These are phyloP conservation scores for Filobasidium wieringae DNA, from an alignment of 768 basidiomycete genomes.

Conservation along the genomic window DNA sequence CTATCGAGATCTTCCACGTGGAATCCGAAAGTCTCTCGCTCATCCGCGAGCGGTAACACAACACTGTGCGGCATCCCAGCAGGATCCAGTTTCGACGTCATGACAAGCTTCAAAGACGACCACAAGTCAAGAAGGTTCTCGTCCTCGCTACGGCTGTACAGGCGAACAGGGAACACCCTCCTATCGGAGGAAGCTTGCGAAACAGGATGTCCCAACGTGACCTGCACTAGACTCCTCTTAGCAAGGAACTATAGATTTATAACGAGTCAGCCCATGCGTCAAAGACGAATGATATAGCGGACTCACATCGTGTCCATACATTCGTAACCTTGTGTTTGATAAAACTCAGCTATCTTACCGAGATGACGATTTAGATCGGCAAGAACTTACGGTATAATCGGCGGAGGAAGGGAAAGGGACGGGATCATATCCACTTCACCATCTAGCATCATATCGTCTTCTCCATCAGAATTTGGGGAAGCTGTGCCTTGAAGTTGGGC, in stretches of 20 bases:
- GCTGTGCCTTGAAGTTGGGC: conserved; percentile 31
- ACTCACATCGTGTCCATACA: conserved; percentile 74
- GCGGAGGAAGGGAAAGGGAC: conserved; percentile 85
- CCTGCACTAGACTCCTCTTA: conserved; percentile 68
- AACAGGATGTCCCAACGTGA: conserved; percentile 62
- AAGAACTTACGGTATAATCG: conserved; percentile 76
- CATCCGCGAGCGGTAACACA: conserved; percentile 64
- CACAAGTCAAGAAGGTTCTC: conserved; percentile 36
- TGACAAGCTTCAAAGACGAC: conserved; percentile 84
- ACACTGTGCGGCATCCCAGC: conserved; percentile 82
- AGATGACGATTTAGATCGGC: too few relatives aligned
- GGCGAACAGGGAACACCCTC: conserved; percentile 40
- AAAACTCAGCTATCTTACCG: not conserved
- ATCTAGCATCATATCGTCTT: conserved; percentile 44
- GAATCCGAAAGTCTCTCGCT: conserved; percentile 65
- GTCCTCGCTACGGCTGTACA: conserved; percentile 45
- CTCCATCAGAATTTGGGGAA: conserved; percentile 34
- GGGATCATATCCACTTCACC: conserved; percentile 79
- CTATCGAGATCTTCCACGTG: conserved; percentile 63
- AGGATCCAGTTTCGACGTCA: conserved; percentile 74
- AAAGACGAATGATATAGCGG: too few relatives aligned
- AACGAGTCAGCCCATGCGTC: too few relatives aligned
- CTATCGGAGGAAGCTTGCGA: conserved; percentile 38
- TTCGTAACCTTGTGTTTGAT: conserved; percentile 46
- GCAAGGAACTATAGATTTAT: conserved; percentile 55